Conservation (phyloP, 2,329 filamentous ascomycete species). For the Sordariomycetes sp. region DNA sequence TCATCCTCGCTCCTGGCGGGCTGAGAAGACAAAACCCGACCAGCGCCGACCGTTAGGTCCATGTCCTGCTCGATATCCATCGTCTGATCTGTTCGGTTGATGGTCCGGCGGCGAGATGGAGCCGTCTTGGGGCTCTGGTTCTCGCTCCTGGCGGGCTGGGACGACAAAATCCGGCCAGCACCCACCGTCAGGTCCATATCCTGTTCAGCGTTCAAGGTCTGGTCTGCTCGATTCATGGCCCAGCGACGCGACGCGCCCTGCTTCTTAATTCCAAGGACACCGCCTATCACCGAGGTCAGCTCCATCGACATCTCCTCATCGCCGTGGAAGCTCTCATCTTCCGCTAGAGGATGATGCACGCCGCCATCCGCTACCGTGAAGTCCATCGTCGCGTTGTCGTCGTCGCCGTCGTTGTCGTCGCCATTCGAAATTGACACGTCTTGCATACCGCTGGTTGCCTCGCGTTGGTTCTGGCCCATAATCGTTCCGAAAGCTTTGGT, state of each 20-base stretch:
- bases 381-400: slow-evolving; percentile 58
- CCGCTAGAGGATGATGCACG: slow-evolving; percentile 32
- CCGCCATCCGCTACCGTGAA: slow-evolving; percentile 67
- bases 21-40: background rate
- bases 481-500: slow-evolving; percentile 75
- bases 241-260: slow-evolving; percentile 13
- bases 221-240: slow-evolving; percentile 9
- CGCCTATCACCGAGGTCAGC: slow-evolving; percentile 52
- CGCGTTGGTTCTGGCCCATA: slow-evolving; percentile 28
- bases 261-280: slow-evolving; percentile 23
- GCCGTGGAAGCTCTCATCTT: slow-evolving; percentile 21
- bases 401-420: slow-evolving; percentile 19
- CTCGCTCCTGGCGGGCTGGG: background rate
- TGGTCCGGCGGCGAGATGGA: slow-evolving; percentile 15
- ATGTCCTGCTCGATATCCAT: slow-evolving; percentile 12
- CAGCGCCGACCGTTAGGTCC: background rate
- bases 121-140: slow-evolving; percentile 3
- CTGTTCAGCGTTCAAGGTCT: slow-evolving; percentile 14
- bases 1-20: background rate
- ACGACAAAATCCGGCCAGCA: background rate
- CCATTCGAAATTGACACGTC: slow-evolving; percentile 8
- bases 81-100: slow-evolving; percentile 10
- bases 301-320: slow-evolving; percentile 73
- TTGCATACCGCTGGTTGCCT: slow-evolving; percentile 9
- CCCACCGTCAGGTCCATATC: slow-evolving; percentile 1